Percentiles rank a stretch among this genome's conserved stretches.
phyloP scores from a whole-genome alignment of 1,139 yeast species.

The Pichia sp. region DNA sequence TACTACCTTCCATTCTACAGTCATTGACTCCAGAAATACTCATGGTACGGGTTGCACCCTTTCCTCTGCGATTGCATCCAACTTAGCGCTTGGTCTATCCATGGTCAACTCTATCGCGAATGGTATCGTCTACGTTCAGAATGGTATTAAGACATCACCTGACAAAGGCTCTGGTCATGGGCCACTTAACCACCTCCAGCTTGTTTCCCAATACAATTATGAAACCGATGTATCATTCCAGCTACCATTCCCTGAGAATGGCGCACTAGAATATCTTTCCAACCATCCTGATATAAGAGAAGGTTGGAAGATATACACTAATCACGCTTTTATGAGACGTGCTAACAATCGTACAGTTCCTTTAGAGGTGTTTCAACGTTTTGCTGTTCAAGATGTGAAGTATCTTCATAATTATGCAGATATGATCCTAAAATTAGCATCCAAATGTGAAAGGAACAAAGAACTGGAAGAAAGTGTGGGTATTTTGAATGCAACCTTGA shows the following conservation, averaged over 20 bases:
- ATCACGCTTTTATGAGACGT: slow-evolving; percentile 54
- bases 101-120: slow-evolving; percentile 45
- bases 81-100: slow-evolving; percentile 48
- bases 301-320: slow-evolving; percentile 51
- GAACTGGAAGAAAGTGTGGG: slow-evolving; percentile 46
- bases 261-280: slow-evolving; percentile 45
- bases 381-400: slow-evolving; percentile 63
- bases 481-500: slow-evolving; percentile 45
- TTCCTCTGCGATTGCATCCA: slow-evolving; percentile 74
- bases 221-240: slow-evolving; percentile 3
- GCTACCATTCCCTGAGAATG: slow-evolving; percentile 28
- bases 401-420: slow-evolving; percentile 65
- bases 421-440: slow-evolving; percentile 59
- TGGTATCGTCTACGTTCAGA: slow-evolving; percentile 60
- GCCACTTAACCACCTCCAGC: slow-evolving; percentile 54
- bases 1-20: slow-evolving; percentile 43
- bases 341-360: slow-evolving; percentile 49
- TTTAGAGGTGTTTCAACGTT: slow-evolving; percentile 46
- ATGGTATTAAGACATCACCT: slow-evolving; percentile 42
- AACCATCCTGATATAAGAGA: slow-evolving; percentile 48
- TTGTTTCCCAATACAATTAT: slow-evolving; percentile 1
- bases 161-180: slow-evolving; percentile 38
- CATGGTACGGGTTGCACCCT: slow-evolving; percentile 95
- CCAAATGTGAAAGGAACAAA: slow-evolving; percentile 50
- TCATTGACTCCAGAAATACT: slow-evolving; percentile 45